Evolutionary conservation across 495 filamentous ascomycete genomes (phyloP).

Genomic region (Penicillium lagena): DNA sequence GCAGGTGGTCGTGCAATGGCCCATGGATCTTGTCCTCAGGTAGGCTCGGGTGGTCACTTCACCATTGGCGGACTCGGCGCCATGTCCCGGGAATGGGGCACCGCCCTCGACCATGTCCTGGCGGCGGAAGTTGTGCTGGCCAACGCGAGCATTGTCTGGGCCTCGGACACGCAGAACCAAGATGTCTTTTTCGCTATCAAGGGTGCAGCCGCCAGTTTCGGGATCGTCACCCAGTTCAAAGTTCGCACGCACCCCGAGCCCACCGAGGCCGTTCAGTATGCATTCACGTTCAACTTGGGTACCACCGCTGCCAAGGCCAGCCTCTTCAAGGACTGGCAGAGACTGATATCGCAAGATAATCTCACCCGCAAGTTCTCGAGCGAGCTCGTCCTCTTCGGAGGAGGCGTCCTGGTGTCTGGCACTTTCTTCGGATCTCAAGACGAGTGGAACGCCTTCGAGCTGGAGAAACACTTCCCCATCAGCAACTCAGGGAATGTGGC

Average conservation of each 20-base stretch:
- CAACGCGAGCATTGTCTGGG: constrained; percentile 42
- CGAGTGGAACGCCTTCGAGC: constrained; percentile 30
- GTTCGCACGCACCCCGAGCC: constrained; percentile 35
- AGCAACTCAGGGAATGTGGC: constrained; percentile 19
- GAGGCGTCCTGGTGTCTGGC: constrained; percentile 27
- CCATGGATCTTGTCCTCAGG: constrained; percentile 59
- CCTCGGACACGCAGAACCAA: constrained; percentile 27
- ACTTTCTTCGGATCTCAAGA: constrained; percentile 34
- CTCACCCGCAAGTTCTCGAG: constrained; percentile 49
- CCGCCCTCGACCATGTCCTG: constrained; percentile 57
- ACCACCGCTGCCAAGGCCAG: constrained; percentile 16
- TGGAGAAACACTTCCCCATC: constrained; percentile 25
- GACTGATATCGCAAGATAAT: constrained; percentile 28
- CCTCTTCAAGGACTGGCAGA: constrained; percentile 35
- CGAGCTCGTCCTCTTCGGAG: constrained; percentile 20
- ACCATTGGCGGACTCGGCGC: constrained; percentile 66
- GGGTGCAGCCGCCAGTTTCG: constrained; percentile 39
- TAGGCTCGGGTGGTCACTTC: constrained; percentile 69
- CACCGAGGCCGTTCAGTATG: constrained; percentile 24
- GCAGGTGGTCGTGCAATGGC: constrained; percentile 59
- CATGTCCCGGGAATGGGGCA: constrained; percentile 56
- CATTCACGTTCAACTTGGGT: constrained; percentile 33
- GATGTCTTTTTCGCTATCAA: constrained; percentile 51
- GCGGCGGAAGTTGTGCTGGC: constrained; percentile 59
- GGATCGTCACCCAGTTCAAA: constrained; percentile 42